Evolutionary conservation across 108 stramenopile genomes (phyloP).

Genomic region (Skeletonema grethae): DNA sequence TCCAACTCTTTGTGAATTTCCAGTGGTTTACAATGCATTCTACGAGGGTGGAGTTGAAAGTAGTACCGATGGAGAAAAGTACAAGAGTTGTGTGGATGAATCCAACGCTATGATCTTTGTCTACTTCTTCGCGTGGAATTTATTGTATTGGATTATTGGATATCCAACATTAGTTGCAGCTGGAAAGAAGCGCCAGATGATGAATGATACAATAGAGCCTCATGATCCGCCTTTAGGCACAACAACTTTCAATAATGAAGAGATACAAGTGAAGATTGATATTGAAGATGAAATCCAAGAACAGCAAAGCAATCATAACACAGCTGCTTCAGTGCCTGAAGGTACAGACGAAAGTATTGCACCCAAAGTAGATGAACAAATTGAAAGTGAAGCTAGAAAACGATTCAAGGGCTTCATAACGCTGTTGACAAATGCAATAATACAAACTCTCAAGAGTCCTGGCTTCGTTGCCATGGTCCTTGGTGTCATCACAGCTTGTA

Average conservation of each 20-base stretch:
- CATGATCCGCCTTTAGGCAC: not conserved
- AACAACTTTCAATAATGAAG: not conserved
- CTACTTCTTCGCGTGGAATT: constrained; percentile 72
- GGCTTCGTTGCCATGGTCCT: constrained; percentile 64
- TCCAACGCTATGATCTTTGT: constrained; percentile 70
- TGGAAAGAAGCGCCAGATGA: constrained; percentile 32
- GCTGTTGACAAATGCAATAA: constrained; percentile 37
- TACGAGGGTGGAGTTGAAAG: constrained; percentile 6
- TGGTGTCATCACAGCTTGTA: constrained; percentile 74
- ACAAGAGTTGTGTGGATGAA: constrained; percentile 54
- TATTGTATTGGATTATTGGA: constrained; percentile 68
- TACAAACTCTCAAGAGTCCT: constrained; percentile 58
- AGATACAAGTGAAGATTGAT: not conserved
- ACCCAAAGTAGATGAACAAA: not conserved
- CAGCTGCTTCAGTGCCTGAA: not conserved
- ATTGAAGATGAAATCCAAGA: not conserved
- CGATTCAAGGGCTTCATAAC: constrained; percentile 6
- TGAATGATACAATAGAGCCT: not conserved
- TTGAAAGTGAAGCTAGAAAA: constrained; percentile 12
- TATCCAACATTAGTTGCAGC: constrained; percentile 48
- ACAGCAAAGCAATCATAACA: not conserved
- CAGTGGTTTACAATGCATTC: constrained; percentile 63
- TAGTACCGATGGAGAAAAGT: constrained; percentile 22
- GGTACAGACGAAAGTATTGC: constrained; percentile 9
- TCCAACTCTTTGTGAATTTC: constrained; percentile 75